Percentiles rank a stretch among this genome's conserved stretches.
Conservation (phyloP, 768 basidiomycete species). For the Suillus clintonianus region DNA sequence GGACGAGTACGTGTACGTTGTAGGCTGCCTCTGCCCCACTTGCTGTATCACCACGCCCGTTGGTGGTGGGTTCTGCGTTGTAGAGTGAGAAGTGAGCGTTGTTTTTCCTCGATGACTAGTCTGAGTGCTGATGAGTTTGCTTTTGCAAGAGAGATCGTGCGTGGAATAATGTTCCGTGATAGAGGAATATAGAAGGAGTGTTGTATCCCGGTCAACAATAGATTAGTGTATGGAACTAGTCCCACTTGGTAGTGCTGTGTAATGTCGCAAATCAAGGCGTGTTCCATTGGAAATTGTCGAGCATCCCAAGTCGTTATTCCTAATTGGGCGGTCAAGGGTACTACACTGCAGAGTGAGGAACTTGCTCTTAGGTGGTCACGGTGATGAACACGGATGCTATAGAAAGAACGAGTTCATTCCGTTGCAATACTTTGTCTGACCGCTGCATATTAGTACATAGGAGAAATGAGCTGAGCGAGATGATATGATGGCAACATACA, state of each 20-base stretch:
- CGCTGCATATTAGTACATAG: neutral
- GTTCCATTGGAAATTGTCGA: neutral
- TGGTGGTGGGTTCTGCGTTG: neutral
- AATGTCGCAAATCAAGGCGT: neutral
- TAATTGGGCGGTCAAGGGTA: neutral
- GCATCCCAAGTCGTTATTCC: neutral
- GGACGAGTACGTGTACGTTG: neutral
- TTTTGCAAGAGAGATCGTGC: too few relatives aligned
- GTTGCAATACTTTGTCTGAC: neutral
- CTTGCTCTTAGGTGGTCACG: neutral
- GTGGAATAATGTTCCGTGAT: too few relatives aligned
- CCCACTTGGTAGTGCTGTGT: neutral
- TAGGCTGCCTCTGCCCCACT: neutral
- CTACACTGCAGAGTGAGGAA: neutral
- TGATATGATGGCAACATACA: neutral
- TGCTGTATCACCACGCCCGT: neutral
- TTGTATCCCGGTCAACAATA: neutral
- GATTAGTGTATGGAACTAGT: neutral
- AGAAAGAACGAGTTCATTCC: neutral
- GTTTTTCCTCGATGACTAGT: neutral
- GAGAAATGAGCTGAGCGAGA: neutral
- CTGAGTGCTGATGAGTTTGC: neutral
- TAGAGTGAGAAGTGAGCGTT: neutral
- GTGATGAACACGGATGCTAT: neutral
- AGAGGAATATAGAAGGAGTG: neutral